Conservation (phyloP, 1,284 basidiomycete genomes). For the Fomitiporia mediterranea region DNA sequence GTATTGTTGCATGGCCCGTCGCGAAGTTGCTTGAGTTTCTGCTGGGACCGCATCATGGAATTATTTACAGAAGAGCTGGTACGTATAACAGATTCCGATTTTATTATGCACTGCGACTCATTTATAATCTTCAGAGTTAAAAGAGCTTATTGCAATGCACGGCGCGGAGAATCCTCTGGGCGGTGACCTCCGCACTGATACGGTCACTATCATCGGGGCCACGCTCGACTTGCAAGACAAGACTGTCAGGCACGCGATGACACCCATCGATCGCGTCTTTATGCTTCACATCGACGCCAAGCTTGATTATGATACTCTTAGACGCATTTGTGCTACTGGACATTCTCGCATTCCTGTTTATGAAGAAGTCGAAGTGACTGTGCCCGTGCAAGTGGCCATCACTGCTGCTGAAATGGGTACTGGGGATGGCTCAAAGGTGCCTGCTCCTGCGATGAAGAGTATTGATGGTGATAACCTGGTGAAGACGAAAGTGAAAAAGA, state of each 20-base stretch:
- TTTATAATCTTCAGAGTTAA: conserved; percentile 38
- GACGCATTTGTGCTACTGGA: conserved; percentile 70
- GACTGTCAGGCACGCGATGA: conserved; percentile 66
- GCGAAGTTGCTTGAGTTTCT: conserved; percentile 63
- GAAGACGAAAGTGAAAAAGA: conserved; percentile 61
- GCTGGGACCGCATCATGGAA: conserved; percentile 60
- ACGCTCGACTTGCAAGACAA: conserved; percentile 73
- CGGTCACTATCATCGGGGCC: conserved; percentile 71
- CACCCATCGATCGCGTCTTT: conserved; percentile 73
- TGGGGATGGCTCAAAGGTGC: conserved; percentile 8
- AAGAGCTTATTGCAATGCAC: conserved; percentile 72
- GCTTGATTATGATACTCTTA: conserved; percentile 75
- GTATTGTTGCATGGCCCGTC: conserved; percentile 77
- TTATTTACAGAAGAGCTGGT: conserved; percentile 49
- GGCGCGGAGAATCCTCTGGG: conserved; percentile 50
- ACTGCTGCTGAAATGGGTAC: conserved; percentile 14
- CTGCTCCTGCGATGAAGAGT: conserved; percentile 4
- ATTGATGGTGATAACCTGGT: conserved; percentile 15
- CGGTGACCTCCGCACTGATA: conserved; percentile 68
- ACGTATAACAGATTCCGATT: neutral
- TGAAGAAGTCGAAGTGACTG: conserved; percentile 63
- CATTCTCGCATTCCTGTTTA: conserved; percentile 77
- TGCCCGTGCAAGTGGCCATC: conserved; percentile 29
- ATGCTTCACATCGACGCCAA: conserved; percentile 80
- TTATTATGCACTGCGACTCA: neutral